Percentiles rank a stretch among this genome's conserved stretches.
phyloP scores from a whole-genome alignment of 352 stramenopile species.

The Elongisporangium prolatum region DNA sequence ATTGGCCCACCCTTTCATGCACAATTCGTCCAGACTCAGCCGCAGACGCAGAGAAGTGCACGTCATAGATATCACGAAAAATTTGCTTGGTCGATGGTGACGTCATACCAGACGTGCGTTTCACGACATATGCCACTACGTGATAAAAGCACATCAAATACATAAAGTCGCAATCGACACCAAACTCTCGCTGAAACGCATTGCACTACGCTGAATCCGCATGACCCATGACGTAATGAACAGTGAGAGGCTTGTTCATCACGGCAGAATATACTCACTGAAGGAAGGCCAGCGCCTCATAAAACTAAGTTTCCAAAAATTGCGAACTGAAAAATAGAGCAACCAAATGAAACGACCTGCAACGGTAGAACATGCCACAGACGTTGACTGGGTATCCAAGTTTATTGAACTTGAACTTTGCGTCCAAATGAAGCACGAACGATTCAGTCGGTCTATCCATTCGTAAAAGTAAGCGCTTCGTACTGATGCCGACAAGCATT shows the following conservation, averaged over 20 bases:
- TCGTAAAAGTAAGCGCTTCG: no score
- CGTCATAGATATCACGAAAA: constrained; percentile 9
- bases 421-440: constrained; percentile 12
- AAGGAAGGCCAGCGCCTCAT: not conserved
- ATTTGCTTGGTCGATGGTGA: not conserved
- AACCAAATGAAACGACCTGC: constrained; percentile 4
- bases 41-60: constrained; percentile 6
- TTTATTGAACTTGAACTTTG: constrained; percentile 15
- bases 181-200: constrained; percentile 5
- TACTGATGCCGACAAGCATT: no score
- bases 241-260: not conserved
- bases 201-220: constrained; percentile 9
- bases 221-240: constrained; percentile 10
- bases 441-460: no score
- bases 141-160: constrained; percentile 21
- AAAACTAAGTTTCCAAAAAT: not conserved
- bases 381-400: constrained; percentile 10
- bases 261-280: constrained; percentile 1
- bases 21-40: not conserved
- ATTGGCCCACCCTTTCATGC: no score
- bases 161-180: not conserved
- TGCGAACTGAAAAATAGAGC: constrained; percentile 13
- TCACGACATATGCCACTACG: constrained; percentile 7
- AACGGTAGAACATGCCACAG: constrained; percentile 3
- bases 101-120: not conserved